Evolutionary conservation across 2,329 filamentous ascomycete species (phyloP), one percentile per base, ranked within the genome.

Genomic region (Trichoderma hamatum): DNA sequence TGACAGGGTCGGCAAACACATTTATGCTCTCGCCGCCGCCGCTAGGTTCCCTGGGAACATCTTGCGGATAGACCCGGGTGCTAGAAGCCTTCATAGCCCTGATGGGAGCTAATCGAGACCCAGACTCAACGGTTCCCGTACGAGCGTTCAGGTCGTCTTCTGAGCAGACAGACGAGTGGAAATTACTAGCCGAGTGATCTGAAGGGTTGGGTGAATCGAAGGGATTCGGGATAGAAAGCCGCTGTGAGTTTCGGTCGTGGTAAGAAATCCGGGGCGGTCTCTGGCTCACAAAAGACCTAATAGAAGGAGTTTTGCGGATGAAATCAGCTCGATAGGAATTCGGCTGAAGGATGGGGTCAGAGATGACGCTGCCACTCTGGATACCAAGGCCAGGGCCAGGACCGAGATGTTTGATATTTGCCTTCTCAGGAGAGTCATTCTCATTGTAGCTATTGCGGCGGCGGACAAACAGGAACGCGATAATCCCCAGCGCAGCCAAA

Each of bases 271-370:
- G 72, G 61, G 46, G 70, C 69, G 32, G 46, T 55, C 32, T 56
- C 51, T 34, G 28, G 70, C 72, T 70, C 61, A 60, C 64, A 61
- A 43, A 71, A 66, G 68, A 66, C 56, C 60, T 55, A 16, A 56
- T 30, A 43, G 72, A 72, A 52, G 76, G 71, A 7, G 72, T 74
- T 66, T 69, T 82, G 74, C 82, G 84, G 51, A 85, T 83, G 73
- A 88, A 88, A 73, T 88, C 86, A 46, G 82, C 83, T 64, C 86
- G 83, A 70, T 84, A 79, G 46, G 77, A 76, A 73, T 80, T 78
- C 26, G 78, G 73, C 67, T 79, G 76, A 58, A 85, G 79, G 69
- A 90, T 82, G 70, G 89, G 82, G 73, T 89, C 84, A 71, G 85
- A 88, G 72, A 89, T 84, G 73, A 88, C 82, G 73, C 84, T 73